These are phyloP conservation scores for Colletotrichum theobromicola DNA, from an alignment of 2,329 filamentous ascomycete species.

Conservation along the genomic window DNA sequence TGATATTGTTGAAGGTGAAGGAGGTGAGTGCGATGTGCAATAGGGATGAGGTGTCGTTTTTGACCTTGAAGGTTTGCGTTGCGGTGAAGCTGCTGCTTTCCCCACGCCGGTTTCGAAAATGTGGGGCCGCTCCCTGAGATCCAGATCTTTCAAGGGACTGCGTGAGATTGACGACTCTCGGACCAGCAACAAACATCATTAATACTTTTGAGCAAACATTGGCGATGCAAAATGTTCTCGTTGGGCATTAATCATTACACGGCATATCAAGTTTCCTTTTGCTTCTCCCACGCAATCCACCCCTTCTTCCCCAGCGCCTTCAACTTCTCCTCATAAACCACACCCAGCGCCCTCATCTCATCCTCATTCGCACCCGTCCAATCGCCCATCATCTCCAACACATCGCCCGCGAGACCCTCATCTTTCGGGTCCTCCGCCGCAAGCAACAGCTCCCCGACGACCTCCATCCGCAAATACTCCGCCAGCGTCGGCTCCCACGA, in stretches of 20 bases:
- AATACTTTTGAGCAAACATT: neutral
- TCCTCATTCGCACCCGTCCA: neutral
- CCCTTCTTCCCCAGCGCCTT: neutral
- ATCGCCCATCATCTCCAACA: neutral
- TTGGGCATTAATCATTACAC: neutral
- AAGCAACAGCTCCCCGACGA: neutral
- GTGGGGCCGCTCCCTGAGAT: neutral
- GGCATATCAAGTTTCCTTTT: neutral
- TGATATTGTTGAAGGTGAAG: neutral
- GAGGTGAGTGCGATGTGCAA: neutral
- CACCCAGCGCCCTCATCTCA: neutral
- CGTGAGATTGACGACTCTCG: neutral
- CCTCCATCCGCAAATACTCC: neutral
- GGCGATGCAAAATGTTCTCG: neutral
- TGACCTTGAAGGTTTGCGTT: neutral
- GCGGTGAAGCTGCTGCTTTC: neutral
- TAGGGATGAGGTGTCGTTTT: neutral
- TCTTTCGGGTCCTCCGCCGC: neutral
- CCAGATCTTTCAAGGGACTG: neutral
- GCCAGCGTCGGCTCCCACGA: neutral
- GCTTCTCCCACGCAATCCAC: neutral
- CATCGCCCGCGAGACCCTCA: neutral
- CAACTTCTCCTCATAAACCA: neutral
- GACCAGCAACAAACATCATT: neutral
- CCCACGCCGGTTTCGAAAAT: neutral